Conservation (phyloP, 2,329 filamentous ascomycete genomes). For the Endocalyx cinctus region DNA sequence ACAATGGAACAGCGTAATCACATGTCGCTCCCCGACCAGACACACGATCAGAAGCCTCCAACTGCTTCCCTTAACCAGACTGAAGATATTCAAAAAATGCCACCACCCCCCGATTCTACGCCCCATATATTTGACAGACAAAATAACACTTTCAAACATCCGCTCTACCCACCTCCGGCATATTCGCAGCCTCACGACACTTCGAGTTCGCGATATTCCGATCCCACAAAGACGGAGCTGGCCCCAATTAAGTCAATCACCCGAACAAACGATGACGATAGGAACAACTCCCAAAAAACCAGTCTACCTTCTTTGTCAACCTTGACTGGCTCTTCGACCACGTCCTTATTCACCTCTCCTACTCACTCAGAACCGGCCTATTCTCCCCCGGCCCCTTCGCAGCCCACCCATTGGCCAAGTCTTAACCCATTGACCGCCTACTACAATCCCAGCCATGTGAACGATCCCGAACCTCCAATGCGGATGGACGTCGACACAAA, state of each 20-base stretch:
- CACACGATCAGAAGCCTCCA: slow-evolving; percentile 20
- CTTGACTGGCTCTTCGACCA: slow-evolving; percentile 29
- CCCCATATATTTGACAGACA: slow-evolving; percentile 18
- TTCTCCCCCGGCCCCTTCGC: slow-evolving; percentile 19
- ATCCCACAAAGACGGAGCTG: slow-evolving; percentile 33
- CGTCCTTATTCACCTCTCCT: slow-evolving; percentile 19
- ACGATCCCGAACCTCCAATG: slow-evolving; percentile 40
- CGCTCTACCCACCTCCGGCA: slow-evolving; percentile 32
- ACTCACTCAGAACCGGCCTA: slow-evolving; percentile 23
- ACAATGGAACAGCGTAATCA: slow-evolving; percentile 41
- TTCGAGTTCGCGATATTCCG: slow-evolving; percentile 26
- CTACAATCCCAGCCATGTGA: slow-evolving; percentile 39
- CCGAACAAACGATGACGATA: slow-evolving; percentile 19
- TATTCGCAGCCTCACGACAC: slow-evolving; percentile 33
- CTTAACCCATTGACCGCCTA: slow-evolving; percentile 46
- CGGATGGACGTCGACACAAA: slow-evolving; percentile 45
- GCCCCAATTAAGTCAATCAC: slow-evolving; percentile 37
- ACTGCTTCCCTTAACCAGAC: neutral
- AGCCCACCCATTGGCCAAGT: slow-evolving; percentile 40
- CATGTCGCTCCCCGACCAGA: slow-evolving; percentile 35
- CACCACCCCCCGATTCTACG: slow-evolving; percentile 11
- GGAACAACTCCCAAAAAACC: slow-evolving; percentile 19
- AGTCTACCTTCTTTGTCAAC: slow-evolving; percentile 39
- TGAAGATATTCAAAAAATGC: slow-evolving; percentile 1
- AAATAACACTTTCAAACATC: slow-evolving; percentile 28